These are phyloP conservation scores for Neurospora discreta DNA, from an alignment of 495 filamentous ascomycete genomes.

Conservation along the genomic window DNA sequence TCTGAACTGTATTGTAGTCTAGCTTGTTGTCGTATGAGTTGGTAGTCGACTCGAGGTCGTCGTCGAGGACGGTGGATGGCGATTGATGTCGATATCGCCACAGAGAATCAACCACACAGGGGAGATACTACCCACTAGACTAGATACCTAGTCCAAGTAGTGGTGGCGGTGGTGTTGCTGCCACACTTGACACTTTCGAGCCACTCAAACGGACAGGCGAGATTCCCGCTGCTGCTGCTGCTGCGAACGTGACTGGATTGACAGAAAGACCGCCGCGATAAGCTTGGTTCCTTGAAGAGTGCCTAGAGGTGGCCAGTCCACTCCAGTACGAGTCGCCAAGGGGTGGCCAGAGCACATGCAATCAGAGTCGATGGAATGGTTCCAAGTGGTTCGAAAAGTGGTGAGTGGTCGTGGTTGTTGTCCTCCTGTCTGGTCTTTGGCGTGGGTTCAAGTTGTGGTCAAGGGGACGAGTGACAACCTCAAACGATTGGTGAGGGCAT, in stretches of 20 bases:
- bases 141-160: not conserved
- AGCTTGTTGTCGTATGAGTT: not conserved
- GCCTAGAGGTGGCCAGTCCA: no score
- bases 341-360: not conserved
- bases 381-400: not conserved
- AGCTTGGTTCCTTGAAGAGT: no score
- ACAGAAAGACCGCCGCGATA: no score
- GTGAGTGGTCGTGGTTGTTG: not conserved
- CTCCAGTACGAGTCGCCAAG: no score
- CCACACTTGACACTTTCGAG: not conserved
- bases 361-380: not conserved
- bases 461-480: not conserved
- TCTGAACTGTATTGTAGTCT: not conserved
- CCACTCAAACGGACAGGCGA: not conserved
- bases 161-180: not conserved
- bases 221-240: no score
- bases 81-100: not conserved
- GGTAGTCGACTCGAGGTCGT: not conserved
- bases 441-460: no score
- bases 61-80: not conserved
- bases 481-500: not conserved
- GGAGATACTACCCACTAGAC: not conserved
- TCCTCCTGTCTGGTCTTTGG: not conserved
- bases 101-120: not conserved
- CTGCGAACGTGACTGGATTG: no score